Conservation (phyloP, 306 rosid species). For the Casuarina glauca region DNA sequence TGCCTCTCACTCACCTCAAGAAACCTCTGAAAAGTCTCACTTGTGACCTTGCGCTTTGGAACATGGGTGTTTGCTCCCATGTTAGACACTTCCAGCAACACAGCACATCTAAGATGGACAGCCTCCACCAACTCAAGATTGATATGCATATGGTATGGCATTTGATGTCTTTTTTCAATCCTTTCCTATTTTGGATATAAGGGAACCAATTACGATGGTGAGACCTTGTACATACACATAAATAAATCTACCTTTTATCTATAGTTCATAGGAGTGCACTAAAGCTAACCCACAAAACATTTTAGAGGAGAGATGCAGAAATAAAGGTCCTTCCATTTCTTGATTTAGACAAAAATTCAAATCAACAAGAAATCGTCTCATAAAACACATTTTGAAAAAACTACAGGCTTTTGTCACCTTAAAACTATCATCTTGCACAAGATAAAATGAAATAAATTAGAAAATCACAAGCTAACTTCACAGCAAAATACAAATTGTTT, state of each 20-base stretch:
- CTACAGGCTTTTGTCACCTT: background rate
- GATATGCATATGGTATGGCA: constrained; percentile 99
- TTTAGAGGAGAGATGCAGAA: background rate
- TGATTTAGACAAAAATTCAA: background rate
- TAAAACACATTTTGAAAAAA: background rate
- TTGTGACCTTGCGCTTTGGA: constrained; percentile 71
- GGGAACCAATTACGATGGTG: background rate
- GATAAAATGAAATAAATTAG: background rate
- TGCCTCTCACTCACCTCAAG: constrained; percentile 84
- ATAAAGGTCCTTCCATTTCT: background rate
- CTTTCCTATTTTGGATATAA: constrained; percentile 55
- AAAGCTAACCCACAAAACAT: background rate
- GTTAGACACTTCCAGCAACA: constrained; percentile 96
- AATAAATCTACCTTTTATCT: background rate
- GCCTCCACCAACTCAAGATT: constrained; percentile 92
- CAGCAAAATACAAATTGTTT: background rate
- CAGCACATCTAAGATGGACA: constrained; percentile 87
- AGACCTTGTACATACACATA: background rate
- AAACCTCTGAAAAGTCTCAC: constrained; percentile 73
- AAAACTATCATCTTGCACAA: background rate
- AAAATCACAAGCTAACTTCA: background rate
- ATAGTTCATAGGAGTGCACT: background rate
- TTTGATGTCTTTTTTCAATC: constrained; percentile 91
- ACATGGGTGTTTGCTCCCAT: constrained; percentile 85
- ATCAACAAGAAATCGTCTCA: background rate